Evolutionary conservation across 805 yeast species (phyloP).

Genomic region (Teunomyces aglyptinius): DNA sequence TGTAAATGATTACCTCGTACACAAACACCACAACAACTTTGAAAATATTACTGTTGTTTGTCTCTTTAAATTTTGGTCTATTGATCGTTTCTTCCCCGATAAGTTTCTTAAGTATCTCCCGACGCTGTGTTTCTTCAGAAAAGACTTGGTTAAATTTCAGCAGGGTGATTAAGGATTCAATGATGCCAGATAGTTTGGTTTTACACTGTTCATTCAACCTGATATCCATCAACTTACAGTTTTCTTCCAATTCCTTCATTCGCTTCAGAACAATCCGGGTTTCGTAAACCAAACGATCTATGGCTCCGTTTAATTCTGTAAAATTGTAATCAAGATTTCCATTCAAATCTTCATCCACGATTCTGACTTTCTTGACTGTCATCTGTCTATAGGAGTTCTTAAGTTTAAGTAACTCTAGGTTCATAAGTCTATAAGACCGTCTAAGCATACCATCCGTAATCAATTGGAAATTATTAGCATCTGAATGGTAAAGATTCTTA

Average conservation of each 20-base stretch:
- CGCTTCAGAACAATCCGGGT: conserved; percentile 40
- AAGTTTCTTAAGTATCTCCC: conserved; percentile 23
- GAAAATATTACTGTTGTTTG: conserved; percentile 11
- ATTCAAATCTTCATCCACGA: conserved; percentile 30
- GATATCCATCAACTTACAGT: conserved; percentile 24
- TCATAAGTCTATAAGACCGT: conserved; percentile 25
- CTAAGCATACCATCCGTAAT: conserved; percentile 14
- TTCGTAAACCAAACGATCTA: conserved; percentile 40
- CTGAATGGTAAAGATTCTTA: conserved; percentile 12
- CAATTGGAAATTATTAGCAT: neutral
- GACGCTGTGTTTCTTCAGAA: conserved; percentile 26
- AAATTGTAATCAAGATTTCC: conserved; percentile 27
- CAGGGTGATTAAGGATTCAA: conserved; percentile 28
- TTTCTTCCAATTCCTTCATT: conserved; percentile 40
- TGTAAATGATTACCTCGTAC: conserved; percentile 30
- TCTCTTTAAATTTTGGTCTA: conserved; percentile 5
- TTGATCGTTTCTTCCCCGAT: conserved; percentile 19
- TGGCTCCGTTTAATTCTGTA: conserved; percentile 29
- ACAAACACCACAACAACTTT: conserved; percentile 27
- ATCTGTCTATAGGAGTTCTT: conserved; percentile 26
- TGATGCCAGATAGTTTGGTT: conserved; percentile 22
- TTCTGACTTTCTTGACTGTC: conserved; percentile 19
- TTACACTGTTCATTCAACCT: conserved; percentile 28
- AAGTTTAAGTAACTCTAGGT: conserved; percentile 30
- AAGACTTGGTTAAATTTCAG: conserved; percentile 31